Base-by-base conservation (phyloP, 352 stramenopile species). In the Globisporangium yorkense region DNA sequence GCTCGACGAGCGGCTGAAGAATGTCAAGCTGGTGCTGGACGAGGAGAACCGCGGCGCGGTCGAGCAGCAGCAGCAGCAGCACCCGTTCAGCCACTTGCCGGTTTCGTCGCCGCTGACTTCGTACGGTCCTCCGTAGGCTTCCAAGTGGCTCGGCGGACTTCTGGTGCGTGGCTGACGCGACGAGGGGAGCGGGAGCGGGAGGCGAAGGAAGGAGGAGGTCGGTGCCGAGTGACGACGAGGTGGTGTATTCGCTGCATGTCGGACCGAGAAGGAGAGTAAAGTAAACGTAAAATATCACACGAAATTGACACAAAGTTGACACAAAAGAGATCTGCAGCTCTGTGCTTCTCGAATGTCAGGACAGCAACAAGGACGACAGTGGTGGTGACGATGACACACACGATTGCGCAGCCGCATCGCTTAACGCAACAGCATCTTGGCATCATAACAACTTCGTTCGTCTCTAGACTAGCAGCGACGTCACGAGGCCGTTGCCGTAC, bases 401-500 rank as follows among this genome's bases (percentile, higher is more conserved):
- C 24, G 24, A 27, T 27, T 27, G 24, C 24, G 24, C 24, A 27
- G 24, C 24, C 24, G 24, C 24, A 27, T 27, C 24, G 24, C 24
- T 27, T 31, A 9, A 31, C 33, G 41, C 41, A 35, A 56, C 35
- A 57, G 15, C 21, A 33, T 5, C 10, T 15, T 6, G 7, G 27
- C 33, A 24, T 50, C 29, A 49, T 46, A 27, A n/a, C 13, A 35
- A 5, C 20, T 27, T 29, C 27, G 13, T 40, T 20, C 51, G 18
- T 31, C 40, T 12, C 24, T 68, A 89, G 9, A 89, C 68, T 31
- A 89, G 63, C 18, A 89, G 56, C 8, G 70, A 85, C 5, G 80
- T 89, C 29, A 88, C 77, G 24, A 89, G 68, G 0, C 80, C 80
- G 45, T 82, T 80, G 31, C 75, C 74, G 50, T 77, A 81, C 3